phyloP scores from a whole-genome alignment of 2,329 filamentous ascomycete species.

The Parafenestella ontariensis region DNA sequence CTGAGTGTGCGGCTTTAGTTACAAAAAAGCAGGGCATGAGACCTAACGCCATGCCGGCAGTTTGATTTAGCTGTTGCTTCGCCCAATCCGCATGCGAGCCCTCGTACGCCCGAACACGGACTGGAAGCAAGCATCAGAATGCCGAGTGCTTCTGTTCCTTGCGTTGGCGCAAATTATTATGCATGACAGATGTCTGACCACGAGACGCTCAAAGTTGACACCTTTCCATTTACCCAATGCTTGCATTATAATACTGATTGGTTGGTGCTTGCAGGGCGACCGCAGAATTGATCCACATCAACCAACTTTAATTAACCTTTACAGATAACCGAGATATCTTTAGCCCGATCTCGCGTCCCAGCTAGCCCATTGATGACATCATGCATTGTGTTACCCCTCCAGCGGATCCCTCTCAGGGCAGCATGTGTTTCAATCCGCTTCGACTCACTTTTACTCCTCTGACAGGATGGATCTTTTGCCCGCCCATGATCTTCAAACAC shows the following conservation, averaged over 20 bases:
- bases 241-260: conserved; percentile 22
- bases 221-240: conserved; percentile 7
- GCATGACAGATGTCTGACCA: conserved; percentile 14
- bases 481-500: background rate
- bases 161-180: background rate
- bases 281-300: conserved; percentile 2
- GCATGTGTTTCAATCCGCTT: conserved; percentile 9
- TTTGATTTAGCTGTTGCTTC: conserved; percentile 1
- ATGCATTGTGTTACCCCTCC: conserved; percentile 17
- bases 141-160: background rate
- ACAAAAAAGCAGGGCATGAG: conserved; percentile 5
- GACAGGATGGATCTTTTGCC: background rate
- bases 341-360: conserved; percentile 9
- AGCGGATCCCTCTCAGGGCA: conserved; percentile 10
- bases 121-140: background rate
- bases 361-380: conserved; percentile 24
- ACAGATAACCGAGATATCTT: conserved; percentile 17
- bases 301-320: conserved; percentile 3
- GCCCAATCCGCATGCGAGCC: background rate
- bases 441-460: conserved; percentile 1
- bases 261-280: conserved; percentile 12
- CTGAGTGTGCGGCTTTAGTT: no score
- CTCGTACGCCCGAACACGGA: conserved; percentile 4
- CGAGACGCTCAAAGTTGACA: background rate
- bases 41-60: conserved; percentile 10